These are phyloP conservation scores for Fusarium lateritium DNA, from an alignment of 2,329 filamentous ascomycete genomes.

Conservation along the genomic window DNA sequence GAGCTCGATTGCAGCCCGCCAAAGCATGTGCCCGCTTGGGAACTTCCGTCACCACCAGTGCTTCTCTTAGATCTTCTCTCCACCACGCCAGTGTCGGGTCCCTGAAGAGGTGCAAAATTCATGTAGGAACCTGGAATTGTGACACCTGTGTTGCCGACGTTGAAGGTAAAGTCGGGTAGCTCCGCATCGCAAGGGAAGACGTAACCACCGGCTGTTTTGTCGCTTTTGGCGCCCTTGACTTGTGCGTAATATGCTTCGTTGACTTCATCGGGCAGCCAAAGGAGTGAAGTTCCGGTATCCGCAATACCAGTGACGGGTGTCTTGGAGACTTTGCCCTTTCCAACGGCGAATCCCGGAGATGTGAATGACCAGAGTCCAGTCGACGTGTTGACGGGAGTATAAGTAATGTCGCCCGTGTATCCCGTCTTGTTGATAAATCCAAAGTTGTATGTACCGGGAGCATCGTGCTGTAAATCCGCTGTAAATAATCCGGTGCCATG, in stretches of 20 bases:
- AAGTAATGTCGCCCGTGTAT: conserved; percentile 74
- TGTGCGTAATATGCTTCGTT: conserved; percentile 65
- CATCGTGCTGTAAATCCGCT: conserved; percentile 72
- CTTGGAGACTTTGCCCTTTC: conserved; percentile 45
- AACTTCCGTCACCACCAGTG: conserved; percentile 47
- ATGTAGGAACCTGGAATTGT: conserved; percentile 68
- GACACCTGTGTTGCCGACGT: conserved; percentile 71
- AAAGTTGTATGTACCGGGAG: conserved; percentile 78
- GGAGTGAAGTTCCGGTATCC: conserved; percentile 76
- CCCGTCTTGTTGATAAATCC: conserved; percentile 76
- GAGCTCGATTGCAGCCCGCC: conserved; percentile 76
- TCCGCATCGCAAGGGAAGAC: conserved; percentile 62
- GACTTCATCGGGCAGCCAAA: conserved; percentile 70
- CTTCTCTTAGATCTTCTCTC: conserved; percentile 2
- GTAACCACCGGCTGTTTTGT: conserved; percentile 60
- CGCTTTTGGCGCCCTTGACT: conserved; percentile 59
- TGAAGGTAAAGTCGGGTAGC: conserved; percentile 66
- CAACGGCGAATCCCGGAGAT: conserved; percentile 40
- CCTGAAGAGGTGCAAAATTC: conserved; percentile 63
- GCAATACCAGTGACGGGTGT: conserved; percentile 60
- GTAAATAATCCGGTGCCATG: conserved; percentile 70
- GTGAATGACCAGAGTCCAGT: conserved; percentile 77
- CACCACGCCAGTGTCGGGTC: not conserved
- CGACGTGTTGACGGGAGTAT: conserved; percentile 71
- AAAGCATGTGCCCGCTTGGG: conserved; percentile 64